phyloP scores from a whole-genome alignment of 106 monocot genomes.

The Dendrobium nobile region DNA sequence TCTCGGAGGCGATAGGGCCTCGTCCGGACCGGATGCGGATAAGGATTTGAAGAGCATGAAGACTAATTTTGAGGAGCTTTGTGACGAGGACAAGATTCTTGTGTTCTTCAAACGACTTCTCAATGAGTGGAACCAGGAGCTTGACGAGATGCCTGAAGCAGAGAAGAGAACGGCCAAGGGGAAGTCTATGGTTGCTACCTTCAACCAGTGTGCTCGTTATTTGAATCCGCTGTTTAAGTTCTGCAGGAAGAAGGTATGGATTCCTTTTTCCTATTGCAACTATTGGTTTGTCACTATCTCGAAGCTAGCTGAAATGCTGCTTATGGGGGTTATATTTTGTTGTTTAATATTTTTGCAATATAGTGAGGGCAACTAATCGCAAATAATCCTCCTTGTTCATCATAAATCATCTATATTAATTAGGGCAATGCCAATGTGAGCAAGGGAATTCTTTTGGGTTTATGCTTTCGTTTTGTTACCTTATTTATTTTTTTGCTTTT shows the following conservation, averaged over 20 bases:
- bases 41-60: slow-evolving; percentile 77
- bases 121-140: slow-evolving; percentile 90
- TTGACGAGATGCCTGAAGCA: slow-evolving; percentile 67
- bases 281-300: background rate
- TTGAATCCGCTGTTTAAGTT: slow-evolving; percentile 88
- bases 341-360: background rate
- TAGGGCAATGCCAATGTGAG: background rate
- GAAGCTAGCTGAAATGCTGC: background rate
- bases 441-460: background rate
- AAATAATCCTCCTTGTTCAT: background rate
- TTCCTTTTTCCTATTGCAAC: background rate
- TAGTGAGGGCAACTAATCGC: background rate
- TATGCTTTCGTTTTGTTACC: background rate
- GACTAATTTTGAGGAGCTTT: slow-evolving; percentile 71
- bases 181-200: slow-evolving; percentile 87
- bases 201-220: slow-evolving; percentile 93
- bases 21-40: slow-evolving; percentile 55
- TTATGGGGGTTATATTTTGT: background rate
- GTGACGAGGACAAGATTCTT: slow-evolving; percentile 92
- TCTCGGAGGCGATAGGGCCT: slow-evolving; percentile 42
- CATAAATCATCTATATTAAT: background rate
- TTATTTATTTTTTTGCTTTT: too few relatives aligned
- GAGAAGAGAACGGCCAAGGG: slow-evolving; percentile 87
- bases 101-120: slow-evolving; percentile 89
- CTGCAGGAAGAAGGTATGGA: slow-evolving; percentile 85